phyloP scores from a whole-genome alignment of 2,329 filamentous ascomycete genomes.

The Colletotrichum sp. region DNA sequence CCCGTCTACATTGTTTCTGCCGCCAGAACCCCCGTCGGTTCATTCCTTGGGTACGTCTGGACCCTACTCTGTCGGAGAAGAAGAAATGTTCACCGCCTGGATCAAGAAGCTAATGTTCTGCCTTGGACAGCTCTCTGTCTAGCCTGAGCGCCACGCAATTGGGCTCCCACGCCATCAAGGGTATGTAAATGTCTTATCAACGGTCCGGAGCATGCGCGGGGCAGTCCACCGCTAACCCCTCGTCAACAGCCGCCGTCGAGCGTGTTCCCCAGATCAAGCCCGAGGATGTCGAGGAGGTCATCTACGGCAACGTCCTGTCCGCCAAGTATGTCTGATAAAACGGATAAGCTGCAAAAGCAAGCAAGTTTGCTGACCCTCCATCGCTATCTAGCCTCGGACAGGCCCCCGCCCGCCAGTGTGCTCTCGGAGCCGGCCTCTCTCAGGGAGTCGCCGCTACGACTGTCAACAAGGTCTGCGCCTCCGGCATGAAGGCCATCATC shows the following conservation, averaged over 20 bases:
- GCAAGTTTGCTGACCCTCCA: neutral
- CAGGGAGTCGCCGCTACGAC: constrained; percentile 85
- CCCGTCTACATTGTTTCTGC: constrained; percentile 96
- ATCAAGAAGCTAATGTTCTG: neutral
- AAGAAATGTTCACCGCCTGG: constrained; percentile 8
- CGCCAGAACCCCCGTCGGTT: constrained; percentile 88
- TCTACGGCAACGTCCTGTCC: constrained; percentile 97
- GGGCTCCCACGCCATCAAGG: constrained; percentile 90
- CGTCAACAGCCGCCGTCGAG: constrained; percentile 71
- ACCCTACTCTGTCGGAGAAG: neutral
- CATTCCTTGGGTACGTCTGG: constrained; percentile 80
- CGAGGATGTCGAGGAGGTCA: constrained; percentile 92
- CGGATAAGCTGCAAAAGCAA: neutral
- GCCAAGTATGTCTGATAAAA: constrained; percentile 70
- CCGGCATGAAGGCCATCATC: constrained; percentile 90
- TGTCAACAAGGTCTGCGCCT: constrained; percentile 99
- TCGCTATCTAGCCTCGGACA: constrained; percentile 77
- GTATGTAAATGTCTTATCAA: constrained; percentile 49
- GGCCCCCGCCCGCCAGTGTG: constrained; percentile 94
- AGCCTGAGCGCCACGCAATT: constrained; percentile 86
- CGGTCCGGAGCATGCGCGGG: neutral
- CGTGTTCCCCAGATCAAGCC: constrained; percentile 86
- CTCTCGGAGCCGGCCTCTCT: constrained; percentile 84
- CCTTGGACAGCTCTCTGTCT: constrained; percentile 74
- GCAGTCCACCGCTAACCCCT: constrained; percentile 9